Evolutionary conservation across 2,329 filamentous ascomycete genomes (phyloP).

Genomic region (Pseudocercospora pini-densiflorae): DNA sequence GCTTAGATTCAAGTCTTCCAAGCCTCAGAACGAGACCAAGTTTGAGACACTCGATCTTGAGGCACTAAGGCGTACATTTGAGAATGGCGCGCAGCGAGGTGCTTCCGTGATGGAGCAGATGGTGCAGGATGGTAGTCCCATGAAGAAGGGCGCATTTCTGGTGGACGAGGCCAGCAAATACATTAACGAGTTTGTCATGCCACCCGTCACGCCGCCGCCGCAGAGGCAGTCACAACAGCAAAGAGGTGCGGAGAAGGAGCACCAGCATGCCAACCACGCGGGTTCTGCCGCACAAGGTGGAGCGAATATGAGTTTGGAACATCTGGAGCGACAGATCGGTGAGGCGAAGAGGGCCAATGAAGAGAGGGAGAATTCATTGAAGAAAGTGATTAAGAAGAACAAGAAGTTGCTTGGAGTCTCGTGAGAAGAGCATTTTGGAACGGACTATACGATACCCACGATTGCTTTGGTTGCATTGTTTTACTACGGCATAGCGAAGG

Average conservation of each 20-base stretch:
- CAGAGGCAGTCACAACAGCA: constrained; percentile 12
- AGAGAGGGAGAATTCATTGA: constrained; percentile 40
- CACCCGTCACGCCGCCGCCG: constrained; percentile 40
- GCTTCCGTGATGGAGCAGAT: constrained; percentile 45
- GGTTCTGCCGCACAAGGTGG: not conserved
- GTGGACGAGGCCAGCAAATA: constrained; percentile 44
- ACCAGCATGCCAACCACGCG: constrained; percentile 26
- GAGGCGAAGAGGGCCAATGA: constrained; percentile 40
- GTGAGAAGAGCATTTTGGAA: not conserved
- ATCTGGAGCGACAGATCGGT: constrained; percentile 37
- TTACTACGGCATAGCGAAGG: not conserved
- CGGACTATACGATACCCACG: not conserved
- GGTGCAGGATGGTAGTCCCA: constrained; percentile 41
- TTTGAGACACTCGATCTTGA: constrained; percentile 40
- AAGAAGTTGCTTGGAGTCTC: constrained; percentile 37
- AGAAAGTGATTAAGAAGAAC: constrained; percentile 43
- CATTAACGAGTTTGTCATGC: constrained; percentile 46
- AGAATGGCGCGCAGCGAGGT: constrained; percentile 36
- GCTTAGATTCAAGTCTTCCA: constrained; percentile 34
- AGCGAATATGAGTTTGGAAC: constrained; percentile 23
- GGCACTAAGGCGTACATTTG: constrained; percentile 34
- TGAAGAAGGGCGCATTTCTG: constrained; percentile 44
- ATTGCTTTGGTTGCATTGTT: not conserved
- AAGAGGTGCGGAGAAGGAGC: constrained; percentile 13
- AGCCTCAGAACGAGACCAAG: constrained; percentile 38